A percentile compares a stretch with the other conserved stretches of the same genome.
Evolutionary conservation across 768 basidiomycete genomes (phyloP).

Genomic region (Hebeloma cylindrosporum): DNA sequence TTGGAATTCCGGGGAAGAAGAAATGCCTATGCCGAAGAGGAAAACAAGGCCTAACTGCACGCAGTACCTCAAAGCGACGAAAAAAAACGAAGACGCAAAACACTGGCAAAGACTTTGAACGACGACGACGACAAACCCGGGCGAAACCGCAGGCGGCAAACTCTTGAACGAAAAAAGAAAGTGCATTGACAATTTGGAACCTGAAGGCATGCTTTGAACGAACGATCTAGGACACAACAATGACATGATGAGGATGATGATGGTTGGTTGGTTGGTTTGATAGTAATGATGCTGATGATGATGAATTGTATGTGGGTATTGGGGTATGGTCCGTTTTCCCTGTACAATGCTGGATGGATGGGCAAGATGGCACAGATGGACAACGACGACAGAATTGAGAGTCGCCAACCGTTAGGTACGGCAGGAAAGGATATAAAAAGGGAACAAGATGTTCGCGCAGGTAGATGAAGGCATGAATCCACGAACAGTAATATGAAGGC

Average conservation of each 20-base stretch:
- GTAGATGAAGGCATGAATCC: too few species aligned
- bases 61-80: too few species aligned
- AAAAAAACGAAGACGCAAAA: constrained; percentile 4
- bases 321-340: background rate
- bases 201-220: background rate
- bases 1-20: too few species aligned
- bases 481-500: background rate
- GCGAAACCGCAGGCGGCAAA: constrained; percentile 6
- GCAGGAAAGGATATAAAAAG: background rate
- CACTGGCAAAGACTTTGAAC: constrained; percentile 4
- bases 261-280: background rate
- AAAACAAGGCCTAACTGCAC: too few species aligned
- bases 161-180: constrained; percentile 8
- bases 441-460: background rate
- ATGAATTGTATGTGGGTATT: background rate
- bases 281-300: constrained; percentile 1
- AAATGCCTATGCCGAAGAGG: too few species aligned
- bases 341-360: background rate
- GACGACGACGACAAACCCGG: constrained; percentile 7
- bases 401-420: background rate
- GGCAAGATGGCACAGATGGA: background rate
- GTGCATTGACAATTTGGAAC: constrained; percentile 6
- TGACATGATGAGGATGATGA: constrained; percentile 4
- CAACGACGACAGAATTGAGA: too few species aligned
- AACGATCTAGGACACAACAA: constrained; percentile 1